phyloP scores from a whole-genome alignment of 768 basidiomycete genomes.

The Boletus subcaerulescens region DNA sequence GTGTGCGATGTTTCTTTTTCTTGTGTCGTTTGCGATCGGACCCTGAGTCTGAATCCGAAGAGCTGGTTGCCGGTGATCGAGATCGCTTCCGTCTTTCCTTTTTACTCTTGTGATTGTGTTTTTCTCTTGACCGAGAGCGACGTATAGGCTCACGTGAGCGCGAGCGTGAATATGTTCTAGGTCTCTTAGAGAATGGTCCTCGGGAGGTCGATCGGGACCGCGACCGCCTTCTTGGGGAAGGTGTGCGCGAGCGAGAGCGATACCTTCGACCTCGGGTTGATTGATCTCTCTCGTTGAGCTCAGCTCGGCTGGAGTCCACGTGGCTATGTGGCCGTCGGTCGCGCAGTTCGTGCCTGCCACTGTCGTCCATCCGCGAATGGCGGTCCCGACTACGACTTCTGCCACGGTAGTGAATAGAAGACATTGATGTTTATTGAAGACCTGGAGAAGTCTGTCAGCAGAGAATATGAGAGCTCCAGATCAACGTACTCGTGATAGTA shows the following conservation, averaged over 20 bases:
- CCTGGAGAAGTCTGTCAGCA: background rate
- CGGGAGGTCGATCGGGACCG: slow-evolving; percentile 28
- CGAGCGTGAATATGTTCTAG: slow-evolving; percentile 23
- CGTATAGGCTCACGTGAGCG: slow-evolving; percentile 27
- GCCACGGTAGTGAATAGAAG: slow-evolving; percentile 21
- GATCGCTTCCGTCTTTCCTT: slow-evolving; percentile 33
- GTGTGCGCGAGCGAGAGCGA: slow-evolving; percentile 24
- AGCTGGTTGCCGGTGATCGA: slow-evolving; percentile 41
- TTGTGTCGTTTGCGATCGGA: slow-evolving; percentile 38
- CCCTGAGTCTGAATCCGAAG: slow-evolving; percentile 34
- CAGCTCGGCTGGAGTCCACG: slow-evolving; percentile 12
- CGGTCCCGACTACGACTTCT: slow-evolving; percentile 23
- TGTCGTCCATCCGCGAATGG: slow-evolving; percentile 9
- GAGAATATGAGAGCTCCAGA: background rate
- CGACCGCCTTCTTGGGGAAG: slow-evolving; percentile 20
- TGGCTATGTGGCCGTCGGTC: slow-evolving; percentile 19
- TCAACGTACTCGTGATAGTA: background rate
- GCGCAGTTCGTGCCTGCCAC: slow-evolving; percentile 16
- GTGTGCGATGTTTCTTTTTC: slow-evolving; percentile 46
- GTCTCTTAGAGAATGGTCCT: slow-evolving; percentile 13
- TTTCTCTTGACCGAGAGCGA: slow-evolving; percentile 37
- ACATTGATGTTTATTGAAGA: slow-evolving; percentile 11
- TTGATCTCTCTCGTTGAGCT: slow-evolving; percentile 6
- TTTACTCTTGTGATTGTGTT: slow-evolving; percentile 15
- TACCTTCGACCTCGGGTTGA: background rate